Evolutionary conservation across 2,329 filamentous ascomycete genomes (phyloP).

Genomic region (Pyrenophora tritici-repentis): DNA sequence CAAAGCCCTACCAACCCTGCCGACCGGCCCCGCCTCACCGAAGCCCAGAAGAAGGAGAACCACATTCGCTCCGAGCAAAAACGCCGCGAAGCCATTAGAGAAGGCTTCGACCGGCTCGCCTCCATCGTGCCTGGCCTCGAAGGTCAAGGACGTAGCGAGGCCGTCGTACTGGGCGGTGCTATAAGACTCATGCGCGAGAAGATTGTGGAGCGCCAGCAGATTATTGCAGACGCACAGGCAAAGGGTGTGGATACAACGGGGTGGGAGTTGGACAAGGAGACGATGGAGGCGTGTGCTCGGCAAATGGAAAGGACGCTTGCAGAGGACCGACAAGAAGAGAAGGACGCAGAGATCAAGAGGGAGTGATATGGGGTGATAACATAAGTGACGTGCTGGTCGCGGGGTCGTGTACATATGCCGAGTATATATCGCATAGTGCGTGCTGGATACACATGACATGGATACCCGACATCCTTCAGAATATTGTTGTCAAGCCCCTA

Average conservation of each 20-base stretch:
- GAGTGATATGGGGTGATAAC: neutral
- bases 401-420: too few relatives aligned
- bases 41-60: constrained; percentile 74
- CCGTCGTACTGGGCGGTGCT: constrained; percentile 71
- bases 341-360: constrained; percentile 17
- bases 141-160: constrained; percentile 83
- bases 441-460: too few relatives aligned
- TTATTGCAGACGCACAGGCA: constrained; percentile 45
- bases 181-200: constrained; percentile 52
- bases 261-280: constrained; percentile 40
- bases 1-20: constrained; percentile 37
- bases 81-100: constrained; percentile 74
- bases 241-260: constrained; percentile 42
- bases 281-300: constrained; percentile 32
- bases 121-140: constrained; percentile 79
- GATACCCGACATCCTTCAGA: too few relatives aligned
- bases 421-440: too few relatives aligned
- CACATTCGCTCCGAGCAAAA: constrained; percentile 72
- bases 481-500: too few relatives aligned
- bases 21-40: constrained; percentile 68
- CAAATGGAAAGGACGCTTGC: constrained; percentile 32
- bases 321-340: constrained; percentile 25
- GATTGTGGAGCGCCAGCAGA: constrained; percentile 43
- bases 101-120: constrained; percentile 81
- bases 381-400: too few relatives aligned